Base-by-base conservation (phyloP, 1,284 basidiomycete genomes). In the Leccinum huronense region DNA sequence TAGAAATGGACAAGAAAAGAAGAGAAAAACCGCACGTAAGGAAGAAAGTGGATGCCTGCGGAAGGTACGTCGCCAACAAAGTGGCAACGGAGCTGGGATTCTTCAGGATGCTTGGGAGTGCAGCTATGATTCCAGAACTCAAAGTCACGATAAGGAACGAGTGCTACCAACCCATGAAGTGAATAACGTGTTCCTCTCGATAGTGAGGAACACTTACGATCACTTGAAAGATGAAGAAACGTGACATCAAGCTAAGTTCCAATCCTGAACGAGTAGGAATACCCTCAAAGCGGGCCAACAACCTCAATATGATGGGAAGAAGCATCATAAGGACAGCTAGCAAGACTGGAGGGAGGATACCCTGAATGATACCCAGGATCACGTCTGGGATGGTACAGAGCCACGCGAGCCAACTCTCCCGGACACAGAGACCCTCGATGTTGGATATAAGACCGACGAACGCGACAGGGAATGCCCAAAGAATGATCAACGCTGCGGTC, bases 181-280 rank as follows among this genome's bases (percentile, higher is more conserved):
- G n/a, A 57, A 62, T 36, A 19, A 65, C 2, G 6, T 38, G 8
- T 53, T 6, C 45, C 6, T 19, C 9, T 57, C 10, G 3, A 61
- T 3, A 7, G 19, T 30, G 6, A 63, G 62, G 13, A 31, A 38
- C 48, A 86, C 90, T 69, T 76, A 91, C 89, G 59, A 97, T 83
- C 66, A 97, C 90, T 79, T 91, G 90, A 86, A 98, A 98, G 63
- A 93, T 80, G 81, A 96, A 98, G 80, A 86, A 98, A 48, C 97
- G 85, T 5, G 87, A 87, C 92, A 98, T 97, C 67, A 98, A 80
- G 64, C 91, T 92, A 27, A 97, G 83, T 73, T 98, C 97, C 63
- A 98, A 81, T 6, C 89, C 90, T 2, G 90, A 93, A 36, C 80
- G 80, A 66, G 91, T 89, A 0, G 93, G 93, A 27, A 93, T 89